Evolutionary conservation across 75 land plant species (phyloP), one percentile per base, ranked within the genome.

Genomic region (Cryptomeria japonica): DNA sequence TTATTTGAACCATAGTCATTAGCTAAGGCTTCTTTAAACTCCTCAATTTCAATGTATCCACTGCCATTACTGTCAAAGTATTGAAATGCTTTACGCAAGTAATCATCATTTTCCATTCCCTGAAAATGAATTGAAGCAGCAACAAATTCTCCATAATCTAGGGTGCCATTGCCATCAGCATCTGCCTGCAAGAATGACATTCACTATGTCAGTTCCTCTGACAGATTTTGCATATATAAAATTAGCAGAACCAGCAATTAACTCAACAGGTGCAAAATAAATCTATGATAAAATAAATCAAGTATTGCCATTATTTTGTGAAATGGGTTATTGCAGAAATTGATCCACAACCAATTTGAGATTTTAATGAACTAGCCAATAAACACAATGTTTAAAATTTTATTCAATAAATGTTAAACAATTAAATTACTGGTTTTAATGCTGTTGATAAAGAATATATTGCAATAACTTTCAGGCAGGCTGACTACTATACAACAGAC

Each of bases 41-140:
- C 96, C 86, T 94, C 94, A 5, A 84, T 73, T 84, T 92, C 94
- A 86, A 94, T 91, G 75, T 75, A 94, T 39, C 94, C 95, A 90
- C 90, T 94, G 42, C 87, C 88, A 85, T 94, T 93, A 72, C 90
- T 90, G 88, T 94, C 95, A 41, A 94, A 92, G 76, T 86, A 90
- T 22, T 89, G 87, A 86, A 93, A 94, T 8, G 95, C 95, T 86
- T 88, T 92, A 22, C 87, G 90, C 19, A 94, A 88, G 87, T 91
- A 91, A 12, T 94, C 94, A 89, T 93, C 94, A 72, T 93, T 94
- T 31, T 93, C 95, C 94, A 94, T 91, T n/a, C 89, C 90, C 86
- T 91, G 90, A 19, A 93, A 80, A 72, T 93, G 94, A 73, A 93
- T 73, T 10, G 89, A 87, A 38, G 91, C 85, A 0, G 94, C 93